Evolutionary conservation across 192 early-diverging fungal species (phyloP).

Genomic region (Dissophora ornata): DNA sequence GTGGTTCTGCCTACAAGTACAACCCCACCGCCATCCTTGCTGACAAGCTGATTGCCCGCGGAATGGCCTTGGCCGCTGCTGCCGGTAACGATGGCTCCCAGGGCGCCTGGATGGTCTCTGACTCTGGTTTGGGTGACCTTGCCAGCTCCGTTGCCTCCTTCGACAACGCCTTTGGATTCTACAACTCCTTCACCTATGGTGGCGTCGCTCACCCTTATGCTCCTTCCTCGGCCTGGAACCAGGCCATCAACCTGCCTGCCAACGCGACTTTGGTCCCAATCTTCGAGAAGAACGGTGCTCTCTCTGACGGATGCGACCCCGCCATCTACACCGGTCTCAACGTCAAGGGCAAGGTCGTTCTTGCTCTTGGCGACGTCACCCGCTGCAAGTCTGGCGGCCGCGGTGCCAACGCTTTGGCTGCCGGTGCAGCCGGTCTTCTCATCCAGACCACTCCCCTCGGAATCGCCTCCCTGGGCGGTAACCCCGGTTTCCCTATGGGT

Average conservation of each 20-base stretch:
- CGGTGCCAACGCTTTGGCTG: slow-evolving; percentile 35
- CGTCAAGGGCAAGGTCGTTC: slow-evolving; percentile 57
- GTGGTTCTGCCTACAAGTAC: slow-evolving; percentile 65
- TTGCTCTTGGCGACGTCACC: slow-evolving; percentile 57
- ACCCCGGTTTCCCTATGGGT: slow-evolving; percentile 34
- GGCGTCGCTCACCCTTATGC: slow-evolving; percentile 15
- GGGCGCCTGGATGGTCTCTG: slow-evolving; percentile 67
- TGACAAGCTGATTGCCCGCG: slow-evolving; percentile 57
- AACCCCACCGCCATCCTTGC: slow-evolving; percentile 62
- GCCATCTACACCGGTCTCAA: slow-evolving; percentile 10
- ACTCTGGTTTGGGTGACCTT: slow-evolving; percentile 66
- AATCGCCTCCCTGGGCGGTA: slow-evolving; percentile 25
- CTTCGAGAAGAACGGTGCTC: slow-evolving; percentile 19
- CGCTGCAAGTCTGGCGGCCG: slow-evolving; percentile 58
- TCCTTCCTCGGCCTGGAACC: slow-evolving; percentile 8
- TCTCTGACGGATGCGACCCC: slow-evolving; percentile 39
- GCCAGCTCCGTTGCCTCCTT: slow-evolving; percentile 54
- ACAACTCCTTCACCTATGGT: slow-evolving; percentile 23
- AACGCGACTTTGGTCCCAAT: slow-evolving; percentile 34
- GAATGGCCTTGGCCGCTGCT: slow-evolving; percentile 74
- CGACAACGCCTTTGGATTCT: slow-evolving; percentile 20
- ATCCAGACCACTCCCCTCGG: slow-evolving; percentile 39
- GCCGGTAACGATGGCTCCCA: slow-evolving; percentile 80
- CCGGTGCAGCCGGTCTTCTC: slow-evolving; percentile 36
- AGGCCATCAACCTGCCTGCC: slow-evolving; percentile 57